Conservation (phyloP, 2,329 filamentous ascomycete species). For the Aureobasidium lini region DNA sequence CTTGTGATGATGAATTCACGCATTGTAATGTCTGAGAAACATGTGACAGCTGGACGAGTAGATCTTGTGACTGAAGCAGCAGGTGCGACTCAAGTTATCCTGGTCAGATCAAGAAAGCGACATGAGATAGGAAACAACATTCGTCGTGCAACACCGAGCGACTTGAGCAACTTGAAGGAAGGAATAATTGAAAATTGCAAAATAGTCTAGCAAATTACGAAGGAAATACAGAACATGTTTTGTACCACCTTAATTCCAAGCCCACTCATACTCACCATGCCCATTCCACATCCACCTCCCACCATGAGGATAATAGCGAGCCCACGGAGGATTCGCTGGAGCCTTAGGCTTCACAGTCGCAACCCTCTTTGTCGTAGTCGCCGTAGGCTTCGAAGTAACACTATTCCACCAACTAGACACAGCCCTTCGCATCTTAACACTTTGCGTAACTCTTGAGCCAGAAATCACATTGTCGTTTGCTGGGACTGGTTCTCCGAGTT, state of each 20-base stretch:
- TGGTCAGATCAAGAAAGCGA: no score
- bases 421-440: background rate
- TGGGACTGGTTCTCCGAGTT: background rate
- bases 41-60: no score
- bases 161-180: no score
- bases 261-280: background rate
- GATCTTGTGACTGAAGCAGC: no score
- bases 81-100: no score
- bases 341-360: background rate
- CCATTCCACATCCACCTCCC: slow-evolving; percentile 11
- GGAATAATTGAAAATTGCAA: background rate
- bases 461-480: slow-evolving; percentile 5
- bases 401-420: slow-evolving; percentile 7
- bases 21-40: no score
- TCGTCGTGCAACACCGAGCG: no score
- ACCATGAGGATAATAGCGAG: background rate
- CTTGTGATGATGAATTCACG: no score
- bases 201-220: background rate
- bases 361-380: background rate
- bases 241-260: background rate
- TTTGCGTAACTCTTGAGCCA: slow-evolving; percentile 3
- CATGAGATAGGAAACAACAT: no score
- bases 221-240: background rate
- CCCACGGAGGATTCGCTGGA: background rate
- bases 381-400: background rate